These are phyloP conservation scores for Xanthoceras sorbifolium DNA, from an alignment of 345 rosid genomes.

Conservation along the genomic window DNA sequence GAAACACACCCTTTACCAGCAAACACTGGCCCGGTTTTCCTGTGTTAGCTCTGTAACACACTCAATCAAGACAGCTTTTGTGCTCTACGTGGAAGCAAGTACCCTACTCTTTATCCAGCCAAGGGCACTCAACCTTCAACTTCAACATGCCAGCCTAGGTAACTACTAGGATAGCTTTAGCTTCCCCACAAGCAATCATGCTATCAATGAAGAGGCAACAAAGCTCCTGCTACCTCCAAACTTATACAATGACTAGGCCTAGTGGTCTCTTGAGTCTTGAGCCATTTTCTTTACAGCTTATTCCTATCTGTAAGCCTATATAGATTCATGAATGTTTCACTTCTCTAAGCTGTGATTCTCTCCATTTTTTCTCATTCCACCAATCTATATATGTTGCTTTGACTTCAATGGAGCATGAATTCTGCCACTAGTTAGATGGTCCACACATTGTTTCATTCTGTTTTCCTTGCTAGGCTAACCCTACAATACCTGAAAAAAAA, in stretches of 20 bases:
- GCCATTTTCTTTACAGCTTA: conserved; percentile 21
- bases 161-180: conserved; percentile 8
- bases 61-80: background rate
- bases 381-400: background rate
- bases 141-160: no score
- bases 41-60: background rate
- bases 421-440: conserved; percentile 7
- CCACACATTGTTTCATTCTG: conserved; percentile 16
- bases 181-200: conserved; percentile 24
- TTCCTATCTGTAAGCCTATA: conserved; percentile 16
- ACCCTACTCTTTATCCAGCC: conserved; percentile 10
- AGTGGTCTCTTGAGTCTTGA: no score
- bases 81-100: background rate
- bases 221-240: no score
- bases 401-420: background rate
- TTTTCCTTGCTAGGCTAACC: background rate
- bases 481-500: background rate
- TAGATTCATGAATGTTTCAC: conserved; percentile 12
- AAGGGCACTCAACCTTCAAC: background rate
- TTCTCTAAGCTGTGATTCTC: background rate
- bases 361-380: background rate
- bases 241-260: no score
- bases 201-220: conserved; percentile 13
- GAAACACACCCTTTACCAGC: background rate
- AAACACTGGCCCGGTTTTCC: conserved; percentile 5